These are phyloP conservation scores for Eutypa lata DNA, from an alignment of 2,329 filamentous ascomycete species.

Conservation along the genomic window DNA sequence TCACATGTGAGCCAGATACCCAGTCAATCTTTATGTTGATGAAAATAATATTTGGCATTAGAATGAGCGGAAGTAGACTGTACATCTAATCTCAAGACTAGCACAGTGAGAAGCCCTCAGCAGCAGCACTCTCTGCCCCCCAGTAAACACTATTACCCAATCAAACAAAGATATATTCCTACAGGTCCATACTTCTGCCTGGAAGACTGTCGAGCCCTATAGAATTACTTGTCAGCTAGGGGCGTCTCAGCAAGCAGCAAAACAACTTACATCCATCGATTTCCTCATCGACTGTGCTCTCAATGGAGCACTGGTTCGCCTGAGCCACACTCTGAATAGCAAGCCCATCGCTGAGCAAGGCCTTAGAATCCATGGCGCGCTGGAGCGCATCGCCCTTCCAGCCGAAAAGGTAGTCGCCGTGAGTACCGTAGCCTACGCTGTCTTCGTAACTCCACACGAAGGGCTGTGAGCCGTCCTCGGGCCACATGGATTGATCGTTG, in stretches of 20 bases:
- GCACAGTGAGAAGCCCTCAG: too few species aligned
- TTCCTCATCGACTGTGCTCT: conserved; percentile 23
- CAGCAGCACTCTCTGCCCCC: too few species aligned
- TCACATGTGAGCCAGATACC: too few species aligned
- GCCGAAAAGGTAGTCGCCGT: conserved; percentile 27
- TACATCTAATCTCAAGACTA: too few species aligned
- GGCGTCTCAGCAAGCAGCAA: neutral
- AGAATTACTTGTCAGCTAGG: conserved; percentile 3
- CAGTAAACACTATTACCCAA: too few species aligned
- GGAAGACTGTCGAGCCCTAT: conserved; percentile 15
- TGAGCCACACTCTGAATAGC: conserved; percentile 23
- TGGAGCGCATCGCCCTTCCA: conserved; percentile 33
- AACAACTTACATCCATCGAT: conserved; percentile 28
- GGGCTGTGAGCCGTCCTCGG: conserved; percentile 32
- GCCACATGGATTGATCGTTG: conserved; percentile 34
- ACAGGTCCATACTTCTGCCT: conserved; percentile 6
- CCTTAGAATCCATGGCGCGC: conserved; percentile 35
- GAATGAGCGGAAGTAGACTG: too few species aligned
- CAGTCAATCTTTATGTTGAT: too few species aligned
- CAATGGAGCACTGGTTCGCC: conserved; percentile 23
- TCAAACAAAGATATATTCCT: too few species aligned
- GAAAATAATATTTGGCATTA: too few species aligned
- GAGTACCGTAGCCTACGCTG: conserved; percentile 26
- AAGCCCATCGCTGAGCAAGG: conserved; percentile 29
- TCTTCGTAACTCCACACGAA: conserved; percentile 33